Percentiles rank a stretch among this genome's conserved stretches.
Conservation (phyloP, 1,284 basidiomycete species). For the Wolfiporia cocos region DNA sequence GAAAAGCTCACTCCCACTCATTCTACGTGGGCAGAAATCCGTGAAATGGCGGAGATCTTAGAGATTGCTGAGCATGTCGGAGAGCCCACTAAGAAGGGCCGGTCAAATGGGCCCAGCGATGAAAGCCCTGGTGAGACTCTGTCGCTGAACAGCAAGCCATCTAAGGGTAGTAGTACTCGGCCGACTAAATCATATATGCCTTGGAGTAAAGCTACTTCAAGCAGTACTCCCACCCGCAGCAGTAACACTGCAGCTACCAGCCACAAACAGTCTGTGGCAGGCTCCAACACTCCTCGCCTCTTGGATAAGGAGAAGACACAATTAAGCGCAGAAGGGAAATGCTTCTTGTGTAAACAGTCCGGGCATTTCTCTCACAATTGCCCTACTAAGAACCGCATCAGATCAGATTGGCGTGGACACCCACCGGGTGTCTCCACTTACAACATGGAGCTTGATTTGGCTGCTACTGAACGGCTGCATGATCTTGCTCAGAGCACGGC, state of each 20-base stretch:
- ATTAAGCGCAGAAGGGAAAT: conserved; percentile 10
- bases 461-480: conserved; percentile 1
- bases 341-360: conserved; percentile 13
- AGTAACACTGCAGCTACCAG: neutral
- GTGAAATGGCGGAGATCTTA: conserved; percentile 4
- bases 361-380: conserved; percentile 14
- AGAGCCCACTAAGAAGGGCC: neutral
- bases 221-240: too few species aligned
- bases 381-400: neutral
- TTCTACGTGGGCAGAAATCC: conserved; percentile 5
- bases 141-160: neutral
- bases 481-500: conserved; percentile 3
- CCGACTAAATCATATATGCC: neutral
- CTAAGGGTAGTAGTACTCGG: neutral
- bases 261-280: too few species aligned
- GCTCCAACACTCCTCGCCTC: conserved; percentile 1
- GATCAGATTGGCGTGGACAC: neutral
- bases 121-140: neutral
- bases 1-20: neutral
- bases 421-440: conserved; percentile 5
- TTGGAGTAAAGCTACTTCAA: too few species aligned
- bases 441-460: conserved; percentile 3
- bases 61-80: conserved; percentile 4
- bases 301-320: conserved; percentile 8
- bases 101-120: neutral